phyloP scores from a whole-genome alignment of 106 monocot genomes.

The Dendrobium nobile region DNA sequence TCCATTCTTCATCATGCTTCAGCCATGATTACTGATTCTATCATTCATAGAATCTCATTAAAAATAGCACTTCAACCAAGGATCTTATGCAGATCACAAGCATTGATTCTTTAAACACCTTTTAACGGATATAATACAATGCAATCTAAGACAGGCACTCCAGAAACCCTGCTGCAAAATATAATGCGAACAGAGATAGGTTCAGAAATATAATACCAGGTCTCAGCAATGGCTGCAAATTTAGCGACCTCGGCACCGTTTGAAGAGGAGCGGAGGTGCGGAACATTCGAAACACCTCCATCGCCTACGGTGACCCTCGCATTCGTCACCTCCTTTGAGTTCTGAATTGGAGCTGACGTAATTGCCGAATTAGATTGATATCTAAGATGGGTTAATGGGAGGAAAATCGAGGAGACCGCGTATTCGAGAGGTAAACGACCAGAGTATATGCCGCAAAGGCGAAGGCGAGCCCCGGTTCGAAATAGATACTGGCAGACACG shows the following conservation, averaged over 20 bases:
- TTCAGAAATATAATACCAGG: conserved; percentile 39
- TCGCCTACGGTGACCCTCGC: neutral
- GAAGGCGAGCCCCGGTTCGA: neutral
- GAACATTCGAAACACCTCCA: neutral
- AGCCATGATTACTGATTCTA: too few species aligned
- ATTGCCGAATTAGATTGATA: conserved; percentile 9
- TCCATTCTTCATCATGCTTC: too few species aligned
- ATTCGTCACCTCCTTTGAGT: neutral
- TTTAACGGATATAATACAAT: neutral
- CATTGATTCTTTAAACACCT: neutral
- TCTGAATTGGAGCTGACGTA: neutral
- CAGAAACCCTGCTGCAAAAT: neutral
- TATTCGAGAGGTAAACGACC: neutral
- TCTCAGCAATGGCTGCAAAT: conserved; percentile 84
- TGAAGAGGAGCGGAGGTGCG: conserved; percentile 39
- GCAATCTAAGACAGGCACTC: neutral
- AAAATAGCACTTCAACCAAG: too few species aligned
- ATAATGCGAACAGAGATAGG: neutral
- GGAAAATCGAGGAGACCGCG: neutral
- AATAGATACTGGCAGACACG: conserved; percentile 3
- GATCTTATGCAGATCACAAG: too few species aligned
- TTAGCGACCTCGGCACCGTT: conserved; percentile 69
- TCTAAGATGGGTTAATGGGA: neutral
- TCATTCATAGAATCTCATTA: too few species aligned
- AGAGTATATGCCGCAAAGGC: neutral